Evolutionary conservation across 1,284 basidiomycete genomes (phyloP).

Genomic region (Sporisorium exsertum): DNA sequence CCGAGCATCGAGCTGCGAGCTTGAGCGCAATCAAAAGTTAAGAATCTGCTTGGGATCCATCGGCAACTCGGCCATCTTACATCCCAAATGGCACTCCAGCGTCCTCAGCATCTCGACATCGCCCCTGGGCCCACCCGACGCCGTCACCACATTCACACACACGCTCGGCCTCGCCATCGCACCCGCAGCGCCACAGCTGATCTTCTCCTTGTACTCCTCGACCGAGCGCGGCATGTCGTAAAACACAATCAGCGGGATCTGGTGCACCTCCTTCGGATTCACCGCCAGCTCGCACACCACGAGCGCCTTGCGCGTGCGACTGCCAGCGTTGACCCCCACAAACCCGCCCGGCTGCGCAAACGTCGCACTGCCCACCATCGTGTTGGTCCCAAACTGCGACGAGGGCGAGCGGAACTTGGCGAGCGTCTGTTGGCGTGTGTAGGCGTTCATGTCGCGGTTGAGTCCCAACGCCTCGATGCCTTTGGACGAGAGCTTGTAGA

Average conservation of each 20-base stretch:
- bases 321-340: slow-evolving; percentile 68
- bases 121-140: slow-evolving; percentile 79
- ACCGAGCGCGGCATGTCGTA: slow-evolving; percentile 91
- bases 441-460: slow-evolving; percentile 84
- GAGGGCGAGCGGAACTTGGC: slow-evolving; percentile 80
- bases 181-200: slow-evolving; percentile 77
- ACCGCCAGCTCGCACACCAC: slow-evolving; percentile 91
- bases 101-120: slow-evolving; percentile 97
- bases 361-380: slow-evolving; percentile 65
- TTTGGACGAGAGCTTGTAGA: slow-evolving; percentile 84
- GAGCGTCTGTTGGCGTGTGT: slow-evolving; percentile 80
- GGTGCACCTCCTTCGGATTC: slow-evolving; percentile 86
- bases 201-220: slow-evolving; percentile 90
- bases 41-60: slow-evolving; percentile 61
- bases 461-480: slow-evolving; percentile 83
- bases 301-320: slow-evolving; percentile 74
- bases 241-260: slow-evolving; percentile 84
- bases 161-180: slow-evolving; percentile 85
- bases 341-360: slow-evolving; percentile 75
- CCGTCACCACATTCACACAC: slow-evolving; percentile 93
- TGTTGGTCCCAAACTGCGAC: slow-evolving; percentile 40
- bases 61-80: slow-evolving; percentile 60
- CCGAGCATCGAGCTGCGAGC: not conserved
- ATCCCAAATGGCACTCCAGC: slow-evolving; percentile 80
- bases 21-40: slow-evolving; percentile 40